These are phyloP conservation scores for Kandelia obovata DNA, from an alignment of 345 rosid species.

Conservation along the genomic window DNA sequence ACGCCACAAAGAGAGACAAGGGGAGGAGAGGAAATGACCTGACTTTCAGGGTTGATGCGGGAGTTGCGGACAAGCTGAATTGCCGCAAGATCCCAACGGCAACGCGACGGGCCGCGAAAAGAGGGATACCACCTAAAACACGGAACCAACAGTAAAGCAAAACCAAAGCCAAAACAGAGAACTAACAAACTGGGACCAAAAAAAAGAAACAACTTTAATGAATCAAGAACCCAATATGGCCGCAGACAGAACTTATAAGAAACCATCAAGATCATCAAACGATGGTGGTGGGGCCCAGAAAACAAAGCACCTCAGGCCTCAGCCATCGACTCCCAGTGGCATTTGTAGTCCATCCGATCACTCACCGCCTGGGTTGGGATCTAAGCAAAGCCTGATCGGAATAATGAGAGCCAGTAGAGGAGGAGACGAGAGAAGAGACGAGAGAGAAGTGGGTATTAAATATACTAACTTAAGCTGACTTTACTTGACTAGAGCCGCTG, in stretches of 20 bases:
- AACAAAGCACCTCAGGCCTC: conserved; percentile 65
- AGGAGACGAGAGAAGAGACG: neutral
- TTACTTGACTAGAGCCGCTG: conserved; percentile 3
- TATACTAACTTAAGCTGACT: neutral
- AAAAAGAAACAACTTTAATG: neutral
- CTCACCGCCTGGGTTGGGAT: neutral
- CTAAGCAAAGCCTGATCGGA: neutral
- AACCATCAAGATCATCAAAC: neutral
- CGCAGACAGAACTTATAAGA: neutral
- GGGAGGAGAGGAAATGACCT: conserved; percentile 45
- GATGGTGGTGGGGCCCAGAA: neutral
- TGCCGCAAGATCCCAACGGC: conserved; percentile 94
- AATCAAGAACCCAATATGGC: neutral
- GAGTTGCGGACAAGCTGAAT: conserved; percentile 70
- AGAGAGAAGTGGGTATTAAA: neutral
- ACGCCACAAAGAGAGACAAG: neutral
- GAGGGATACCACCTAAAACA: conserved; percentile 75
- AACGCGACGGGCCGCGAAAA: conserved; percentile 83
- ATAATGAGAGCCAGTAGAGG: no score
- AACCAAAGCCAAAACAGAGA: neutral
- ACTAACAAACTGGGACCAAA: neutral
- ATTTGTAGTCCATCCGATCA: neutral
- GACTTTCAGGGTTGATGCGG: conserved; percentile 94
- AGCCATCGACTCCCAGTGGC: conserved; percentile 39
- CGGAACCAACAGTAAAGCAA: neutral